Evolutionary conservation across 106 monocot species (phyloP).

Genomic region (Allium fistulosum): DNA sequence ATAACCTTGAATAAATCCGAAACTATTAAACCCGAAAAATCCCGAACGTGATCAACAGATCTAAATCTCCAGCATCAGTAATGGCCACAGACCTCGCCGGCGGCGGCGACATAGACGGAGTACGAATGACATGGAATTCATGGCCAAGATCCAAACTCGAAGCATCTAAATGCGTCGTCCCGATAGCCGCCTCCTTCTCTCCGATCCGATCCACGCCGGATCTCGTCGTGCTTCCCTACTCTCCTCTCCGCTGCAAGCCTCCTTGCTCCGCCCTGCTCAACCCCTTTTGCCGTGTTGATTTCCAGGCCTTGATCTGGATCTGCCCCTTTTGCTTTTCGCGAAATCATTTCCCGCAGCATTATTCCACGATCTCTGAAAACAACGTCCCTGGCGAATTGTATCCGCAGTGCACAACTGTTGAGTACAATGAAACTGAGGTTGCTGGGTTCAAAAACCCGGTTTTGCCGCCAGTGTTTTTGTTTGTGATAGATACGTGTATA

Average conservation of each 20-base stretch:
- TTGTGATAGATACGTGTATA: slow-evolving; percentile 83
- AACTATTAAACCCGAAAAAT: no score
- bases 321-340: slow-evolving; percentile 94
- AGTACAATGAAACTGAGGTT: slow-evolving; percentile 38
- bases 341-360: slow-evolving; percentile 89
- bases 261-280: slow-evolving; percentile 83
- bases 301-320: slow-evolving; percentile 96
- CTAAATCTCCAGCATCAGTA: neutral
- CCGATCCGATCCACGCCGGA: slow-evolving; percentile 58
- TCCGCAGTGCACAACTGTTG: slow-evolving; percentile 78
- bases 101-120: slow-evolving; percentile 69
- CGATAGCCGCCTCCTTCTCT: slow-evolving; percentile 67
- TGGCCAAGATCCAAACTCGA: slow-evolving; percentile 95
- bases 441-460: neutral
- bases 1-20: no score
- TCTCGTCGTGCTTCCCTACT: slow-evolving; percentile 60
- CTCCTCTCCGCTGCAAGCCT: slow-evolving; percentile 90
- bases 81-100: slow-evolving; percentile 44
- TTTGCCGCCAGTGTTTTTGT: slow-evolving; percentile 78
- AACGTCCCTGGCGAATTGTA: slow-evolving; percentile 92
- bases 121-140: slow-evolving; percentile 85
- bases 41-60: no score
- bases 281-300: slow-evolving; percentile 87
- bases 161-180: slow-evolving; percentile 87
- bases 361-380: slow-evolving; percentile 57